These are phyloP conservation scores for Pythium guiyangense DNA, from an alignment of 352 stramenopile genomes.

Conservation along the genomic window DNA sequence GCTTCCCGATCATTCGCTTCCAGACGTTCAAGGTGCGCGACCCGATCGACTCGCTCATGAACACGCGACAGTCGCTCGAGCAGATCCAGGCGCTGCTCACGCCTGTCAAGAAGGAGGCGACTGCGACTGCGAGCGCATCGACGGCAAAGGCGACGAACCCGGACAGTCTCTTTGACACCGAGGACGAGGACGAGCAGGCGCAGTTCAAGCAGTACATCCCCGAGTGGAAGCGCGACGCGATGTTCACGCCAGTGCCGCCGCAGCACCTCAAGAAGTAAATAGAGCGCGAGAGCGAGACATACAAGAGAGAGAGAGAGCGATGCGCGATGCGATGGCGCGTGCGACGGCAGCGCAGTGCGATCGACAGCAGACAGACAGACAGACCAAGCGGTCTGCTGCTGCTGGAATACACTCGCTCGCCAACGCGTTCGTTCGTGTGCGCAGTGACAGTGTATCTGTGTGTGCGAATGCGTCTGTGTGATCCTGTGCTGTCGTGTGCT, in stretches of 20 bases:
- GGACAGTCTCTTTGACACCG: conserved; percentile 52
- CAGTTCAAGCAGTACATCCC: conserved; percentile 78
- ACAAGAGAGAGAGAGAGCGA: too few species aligned
- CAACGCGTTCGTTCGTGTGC: too few species aligned
- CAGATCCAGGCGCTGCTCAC: conserved; percentile 53
- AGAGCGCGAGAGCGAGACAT: too few species aligned
- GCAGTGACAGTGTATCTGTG: too few species aligned
- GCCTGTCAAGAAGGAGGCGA: conserved; percentile 26
- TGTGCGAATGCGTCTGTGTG: too few species aligned
- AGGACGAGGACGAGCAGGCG: conserved; percentile 58
- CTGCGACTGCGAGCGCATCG: conserved; percentile 27
- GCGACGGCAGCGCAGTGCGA: too few species aligned
- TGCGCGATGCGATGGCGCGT: too few species aligned
- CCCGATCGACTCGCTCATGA: conserved; percentile 78
- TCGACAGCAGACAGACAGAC: too few species aligned
- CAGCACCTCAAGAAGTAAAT: conserved; percentile 49
- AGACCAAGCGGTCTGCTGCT: too few species aligned
- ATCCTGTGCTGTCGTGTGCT: too few species aligned
- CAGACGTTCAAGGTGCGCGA: conserved; percentile 85
- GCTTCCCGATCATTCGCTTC: conserved; percentile 82
- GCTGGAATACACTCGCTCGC: too few species aligned
- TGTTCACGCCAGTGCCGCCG: conserved; percentile 59
- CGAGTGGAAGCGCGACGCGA: conserved; percentile 81
- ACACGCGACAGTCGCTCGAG: conserved; percentile 68
- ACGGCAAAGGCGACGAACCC: conserved; percentile 32